Evolutionary conservation across 2,329 filamentous ascomycete species (phyloP), one percentile per base, ranked within the genome.

Genomic region (Beauveria asiatica): DNA sequence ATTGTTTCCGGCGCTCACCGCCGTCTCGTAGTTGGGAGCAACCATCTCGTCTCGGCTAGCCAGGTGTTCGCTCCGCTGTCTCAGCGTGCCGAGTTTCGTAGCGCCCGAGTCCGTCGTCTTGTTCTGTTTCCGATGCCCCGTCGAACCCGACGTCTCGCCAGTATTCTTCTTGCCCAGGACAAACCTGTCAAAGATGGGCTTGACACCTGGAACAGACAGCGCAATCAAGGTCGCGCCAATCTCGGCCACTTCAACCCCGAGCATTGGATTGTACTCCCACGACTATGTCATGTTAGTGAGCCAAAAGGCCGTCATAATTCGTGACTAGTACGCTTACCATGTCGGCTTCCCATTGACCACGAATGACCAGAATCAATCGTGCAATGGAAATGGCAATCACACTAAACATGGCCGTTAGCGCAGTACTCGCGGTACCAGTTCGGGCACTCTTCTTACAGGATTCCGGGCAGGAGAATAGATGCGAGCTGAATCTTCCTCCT

Each of bases 241-340:
- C 45, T 82, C 79, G 1, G 79, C 74, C 3, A 76, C 76, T 66
- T 82, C 79, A 4, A 81, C 73, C 3, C 70, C 76, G 4, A 82
- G 68, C 70, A 81, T 75, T 0, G 78, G 76, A 57, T 79, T 75
- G 65, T 82, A 82, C 25, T 72, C 70, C 79, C 80, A 82, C 17
- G 78, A 80, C 68, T 60, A n/a, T n/a, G 6, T 17, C 3, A 37
- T 44, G 25, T 46, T 55, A 54, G 46, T 44, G 19, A 6, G 19
- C 33, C 16, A 16, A 2, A 23, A 13, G 8, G 21, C 27, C 17
- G 13, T 11, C 3, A 5, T n/a, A n/a, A 1, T 0, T 9, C 8
- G 37, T 19, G 21, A 2, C 37, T 17, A 30, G 2, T 30, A 30
- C 9, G 27, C 57, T 27, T 44, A 54, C 57, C 58, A 72, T 71